Conservation (phyloP, 768 basidiomycete species). For the Tulasnella calospora region DNA sequence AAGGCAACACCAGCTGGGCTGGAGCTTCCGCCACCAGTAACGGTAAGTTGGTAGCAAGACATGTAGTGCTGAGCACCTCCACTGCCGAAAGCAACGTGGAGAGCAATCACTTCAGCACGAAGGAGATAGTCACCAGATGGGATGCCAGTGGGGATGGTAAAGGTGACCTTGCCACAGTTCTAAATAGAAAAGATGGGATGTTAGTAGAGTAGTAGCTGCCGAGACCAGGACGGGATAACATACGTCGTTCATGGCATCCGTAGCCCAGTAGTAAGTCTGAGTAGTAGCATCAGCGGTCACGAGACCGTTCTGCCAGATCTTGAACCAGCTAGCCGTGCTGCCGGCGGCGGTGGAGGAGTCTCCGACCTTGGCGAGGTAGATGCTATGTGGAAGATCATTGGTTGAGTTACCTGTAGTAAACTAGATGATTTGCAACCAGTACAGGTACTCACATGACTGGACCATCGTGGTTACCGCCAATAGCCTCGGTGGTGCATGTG, state of each 20-base stretch:
- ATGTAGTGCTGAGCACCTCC: slow-evolving; percentile 41
- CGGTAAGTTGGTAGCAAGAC: slow-evolving; percentile 44
- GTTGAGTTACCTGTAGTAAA: not conserved
- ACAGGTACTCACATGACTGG: slow-evolving; percentile 41
- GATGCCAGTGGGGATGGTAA: slow-evolving; percentile 44
- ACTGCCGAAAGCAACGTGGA: slow-evolving; percentile 48
- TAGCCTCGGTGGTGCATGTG: slow-evolving; percentile 46
- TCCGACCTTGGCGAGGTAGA: slow-evolving; percentile 39
- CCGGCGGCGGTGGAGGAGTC: slow-evolving; percentile 47
- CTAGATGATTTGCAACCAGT: slow-evolving; percentile 32
- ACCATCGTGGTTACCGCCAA: slow-evolving; percentile 51
- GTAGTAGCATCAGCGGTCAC: slow-evolving; percentile 42
- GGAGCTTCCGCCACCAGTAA: slow-evolving; percentile 45
- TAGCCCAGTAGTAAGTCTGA: slow-evolving; percentile 23
- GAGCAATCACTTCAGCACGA: slow-evolving; percentile 46
- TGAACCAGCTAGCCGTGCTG: slow-evolving; percentile 47
- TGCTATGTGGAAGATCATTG: not conserved
- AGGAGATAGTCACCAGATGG: slow-evolving; percentile 48
- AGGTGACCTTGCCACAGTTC: slow-evolving; percentile 38
- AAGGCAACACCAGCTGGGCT: slow-evolving; percentile 46
- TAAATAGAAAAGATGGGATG: not conserved
- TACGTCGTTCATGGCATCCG: slow-evolving; percentile 26
- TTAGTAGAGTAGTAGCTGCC: not conserved
- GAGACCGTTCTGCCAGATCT: slow-evolving; percentile 48
- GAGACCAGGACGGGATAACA: not conserved